Evolutionary conservation across 176 grass and related monocot species (phyloP).

Genomic region (Secale cereale): DNA sequence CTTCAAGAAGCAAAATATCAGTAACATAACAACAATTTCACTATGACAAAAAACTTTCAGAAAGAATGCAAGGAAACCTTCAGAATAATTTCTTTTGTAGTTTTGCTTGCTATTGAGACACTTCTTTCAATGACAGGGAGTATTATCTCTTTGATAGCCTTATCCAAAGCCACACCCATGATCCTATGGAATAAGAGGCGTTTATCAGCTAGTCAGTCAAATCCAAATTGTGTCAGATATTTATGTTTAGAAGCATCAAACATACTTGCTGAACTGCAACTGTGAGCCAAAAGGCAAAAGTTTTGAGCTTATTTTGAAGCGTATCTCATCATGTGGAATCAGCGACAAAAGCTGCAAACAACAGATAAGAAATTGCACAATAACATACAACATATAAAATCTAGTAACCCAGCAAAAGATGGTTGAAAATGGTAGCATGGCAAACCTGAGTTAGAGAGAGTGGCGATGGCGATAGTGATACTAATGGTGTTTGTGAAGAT

Average conservation of each 20-base stretch:
- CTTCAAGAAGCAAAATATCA: conserved; percentile 32
- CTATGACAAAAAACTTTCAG: neutral
- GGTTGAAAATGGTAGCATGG: conserved; percentile 9
- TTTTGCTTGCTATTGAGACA: conserved; percentile 77
- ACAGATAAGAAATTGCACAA: neutral
- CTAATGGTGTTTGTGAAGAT: conserved; percentile 31
- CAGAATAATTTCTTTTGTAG: conserved; percentile 84
- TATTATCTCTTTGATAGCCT: conserved; percentile 72
- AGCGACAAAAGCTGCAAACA: conserved; percentile 57
- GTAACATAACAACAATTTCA: neutral
- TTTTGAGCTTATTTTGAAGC: conserved; percentile 74
- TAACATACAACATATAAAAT: conserved; percentile 18
- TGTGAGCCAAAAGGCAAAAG: conserved; percentile 67
- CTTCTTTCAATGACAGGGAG: conserved; percentile 80
- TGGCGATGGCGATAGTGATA: conserved; percentile 60
- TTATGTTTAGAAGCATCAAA: neutral
- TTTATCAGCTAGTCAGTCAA: conserved; percentile 17
- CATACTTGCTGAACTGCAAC: conserved; percentile 65
- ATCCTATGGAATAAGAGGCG: conserved; percentile 44
- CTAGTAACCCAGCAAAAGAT: conserved; percentile 10
- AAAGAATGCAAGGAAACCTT: conserved; percentile 47
- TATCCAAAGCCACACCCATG: conserved; percentile 76
- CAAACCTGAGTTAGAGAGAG: conserved; percentile 75
- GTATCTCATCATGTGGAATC: conserved; percentile 65
- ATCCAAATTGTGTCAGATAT: neutral